Evolutionary conservation across 352 stramenopile genomes (phyloP).

Genomic region (Globisporangium alternatum): DNA sequence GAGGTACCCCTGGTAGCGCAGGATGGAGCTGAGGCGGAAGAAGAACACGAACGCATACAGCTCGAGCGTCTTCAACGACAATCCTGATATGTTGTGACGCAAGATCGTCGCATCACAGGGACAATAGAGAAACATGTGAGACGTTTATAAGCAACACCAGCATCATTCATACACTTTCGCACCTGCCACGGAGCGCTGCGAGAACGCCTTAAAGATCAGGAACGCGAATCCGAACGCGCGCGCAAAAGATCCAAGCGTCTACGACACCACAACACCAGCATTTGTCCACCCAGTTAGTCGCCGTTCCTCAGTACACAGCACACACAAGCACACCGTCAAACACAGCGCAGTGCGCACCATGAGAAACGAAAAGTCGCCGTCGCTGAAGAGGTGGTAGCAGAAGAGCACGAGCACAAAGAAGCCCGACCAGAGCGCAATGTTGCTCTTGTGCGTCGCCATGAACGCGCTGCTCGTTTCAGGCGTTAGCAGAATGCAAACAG

Average conservation of each 20-base stretch:
- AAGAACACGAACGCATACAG: slow-evolving; percentile 97
- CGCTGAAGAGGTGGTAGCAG: slow-evolving; percentile 96
- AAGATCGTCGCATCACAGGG: not conserved
- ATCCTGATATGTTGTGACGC: slow-evolving; percentile 29
- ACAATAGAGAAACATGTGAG: not conserved
- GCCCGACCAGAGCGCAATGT: slow-evolving; percentile 95
- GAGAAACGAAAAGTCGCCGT: slow-evolving; percentile 98
- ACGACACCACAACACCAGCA: slow-evolving; percentile 11
- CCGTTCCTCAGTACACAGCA: not conserved
- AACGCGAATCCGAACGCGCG: slow-evolving; percentile 90
- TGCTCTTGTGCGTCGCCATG: slow-evolving; percentile 90
- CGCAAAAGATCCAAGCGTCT: slow-evolving; percentile 90
- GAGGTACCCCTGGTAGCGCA: slow-evolving; percentile 97
- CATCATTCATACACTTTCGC: not conserved
- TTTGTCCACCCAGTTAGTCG: not conserved
- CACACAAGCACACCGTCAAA: not conserved
- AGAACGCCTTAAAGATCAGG: slow-evolving; percentile 95
- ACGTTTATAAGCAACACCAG: not conserved
- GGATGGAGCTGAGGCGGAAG: slow-evolving; percentile 95
- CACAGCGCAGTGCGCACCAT: slow-evolving; percentile 72
- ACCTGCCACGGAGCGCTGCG: slow-evolving; percentile 86
- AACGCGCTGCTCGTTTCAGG: slow-evolving; percentile 38
- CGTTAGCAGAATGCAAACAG: not conserved
- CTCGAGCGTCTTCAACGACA: slow-evolving; percentile 98
- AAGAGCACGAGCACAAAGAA: slow-evolving; percentile 95